phyloP scores from a whole-genome alignment of 768 basidiomycete species.

The Calocybe indica region DNA sequence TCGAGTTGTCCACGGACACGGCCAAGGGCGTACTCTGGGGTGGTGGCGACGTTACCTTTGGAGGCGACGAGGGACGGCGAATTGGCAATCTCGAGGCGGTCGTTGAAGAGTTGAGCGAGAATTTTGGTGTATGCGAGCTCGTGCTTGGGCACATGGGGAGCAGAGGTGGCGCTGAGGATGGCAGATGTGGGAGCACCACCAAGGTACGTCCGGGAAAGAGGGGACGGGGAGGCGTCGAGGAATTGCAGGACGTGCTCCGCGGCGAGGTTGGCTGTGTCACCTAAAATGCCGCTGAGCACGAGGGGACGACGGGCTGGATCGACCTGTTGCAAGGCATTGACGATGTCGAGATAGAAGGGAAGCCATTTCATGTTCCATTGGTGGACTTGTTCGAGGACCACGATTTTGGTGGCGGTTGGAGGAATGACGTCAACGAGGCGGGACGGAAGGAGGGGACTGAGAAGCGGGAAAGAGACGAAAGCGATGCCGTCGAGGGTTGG shows the following conservation, averaged over 20 bases:
- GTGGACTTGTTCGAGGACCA: constrained; percentile 79
- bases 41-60: constrained; percentile 74
- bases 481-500: constrained; percentile 50
- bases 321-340: constrained; percentile 62
- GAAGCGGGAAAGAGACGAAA: constrained; percentile 59
- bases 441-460: constrained; percentile 65
- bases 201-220: constrained; percentile 38
- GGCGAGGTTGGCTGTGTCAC: constrained; percentile 34
- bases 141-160: constrained; percentile 78
- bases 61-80: constrained; percentile 66
- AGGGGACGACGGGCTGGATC: constrained; percentile 40
- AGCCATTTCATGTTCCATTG: constrained; percentile 82
- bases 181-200: constrained; percentile 26
- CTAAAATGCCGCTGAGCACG: constrained; percentile 61
- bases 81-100: constrained; percentile 81
- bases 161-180: constrained; percentile 18
- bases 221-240: constrained; percentile 29
- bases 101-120: constrained; percentile 71
- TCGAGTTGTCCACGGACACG: constrained; percentile 81
- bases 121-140: constrained; percentile 91
- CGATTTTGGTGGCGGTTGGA: constrained; percentile 52
- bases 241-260: constrained; percentile 45
- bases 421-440: constrained; percentile 58
- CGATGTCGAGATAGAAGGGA: constrained; percentile 78
- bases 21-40: constrained; percentile 93